Base-by-base conservation (phyloP, 1,284 basidiomycete genomes). In the Boletellus deceptivus region DNA sequence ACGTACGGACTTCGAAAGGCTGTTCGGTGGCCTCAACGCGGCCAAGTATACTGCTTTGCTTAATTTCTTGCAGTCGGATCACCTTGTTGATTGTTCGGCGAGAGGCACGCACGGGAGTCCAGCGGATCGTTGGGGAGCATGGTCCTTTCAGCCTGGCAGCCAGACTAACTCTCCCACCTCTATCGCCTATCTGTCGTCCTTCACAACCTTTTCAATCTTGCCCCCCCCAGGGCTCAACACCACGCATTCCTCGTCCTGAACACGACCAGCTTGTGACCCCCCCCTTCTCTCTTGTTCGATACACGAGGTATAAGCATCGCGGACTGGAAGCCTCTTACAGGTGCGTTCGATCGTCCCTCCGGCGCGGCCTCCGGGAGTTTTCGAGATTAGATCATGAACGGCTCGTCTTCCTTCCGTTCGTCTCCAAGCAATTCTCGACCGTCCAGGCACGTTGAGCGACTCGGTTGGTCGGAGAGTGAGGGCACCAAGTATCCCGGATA, bases 151-250 rank as follows among this genome's bases (percentile, higher is more conserved):
- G 29, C 10, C 34, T 6, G 46, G 39, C 18, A 67, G 31, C 16
- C 69, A 59, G 49, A 76, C 63, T 52, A 85, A 56, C 46, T 72
- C 74, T 4, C 86, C 87, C 7, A 73, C 74, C 50, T 79, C 76
- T 63, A 83, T 76, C 56, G 87, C 63, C 60, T 65, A 75, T 42
- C 70, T 72, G 58, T 79, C 76, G n/a, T 67, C 69, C 62, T 84
- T 72, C 46, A 78, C 77, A 9, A 87, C 68, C 68, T 82, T 86
- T 69, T 94, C 91, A 50, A 93, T 90, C 72, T 93, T 91, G 48
- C 77, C 78, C 57, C 86, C 88, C n/a, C n/a, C 58, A 94, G 70
- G 16, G 88, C 89, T 82, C 88, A 92, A 61, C 90, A 91, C 92
- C 91, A 94, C 22, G 86, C 77, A 65, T 83, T 91, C 63, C 91